Percentiles rank a stretch among this genome's conserved stretches.
Evolutionary conservation across 352 stramenopile species (phyloP).

Genomic region (Phytophthora litchii): DNA sequence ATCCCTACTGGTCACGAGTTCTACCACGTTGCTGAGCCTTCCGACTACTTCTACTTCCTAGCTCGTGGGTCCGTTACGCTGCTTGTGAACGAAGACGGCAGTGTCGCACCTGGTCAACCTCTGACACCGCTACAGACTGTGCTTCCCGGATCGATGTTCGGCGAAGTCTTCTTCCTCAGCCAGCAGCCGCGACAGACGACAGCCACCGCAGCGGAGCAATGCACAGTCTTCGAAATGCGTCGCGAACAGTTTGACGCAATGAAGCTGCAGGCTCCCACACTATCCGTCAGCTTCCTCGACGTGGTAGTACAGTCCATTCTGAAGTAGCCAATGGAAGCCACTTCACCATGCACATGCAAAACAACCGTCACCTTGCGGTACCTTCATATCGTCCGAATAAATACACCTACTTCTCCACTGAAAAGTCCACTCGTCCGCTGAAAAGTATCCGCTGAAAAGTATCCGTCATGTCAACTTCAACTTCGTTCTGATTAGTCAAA

Average conservation of each 20-base stretch:
- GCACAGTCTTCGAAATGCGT: constrained; percentile 67
- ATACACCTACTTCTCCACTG: too few relatives aligned
- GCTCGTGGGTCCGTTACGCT: constrained; percentile 66
- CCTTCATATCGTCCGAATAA: neutral
- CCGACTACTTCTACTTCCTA: constrained; percentile 73
- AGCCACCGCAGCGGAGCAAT: constrained; percentile 44
- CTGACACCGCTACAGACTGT: constrained; percentile 64
- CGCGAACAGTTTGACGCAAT: constrained; percentile 66
- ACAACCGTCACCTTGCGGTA: constrained; percentile 10
- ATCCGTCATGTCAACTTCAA: neutral
- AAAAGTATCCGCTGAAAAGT: too few relatives aligned
- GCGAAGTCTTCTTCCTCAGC: constrained; percentile 82
- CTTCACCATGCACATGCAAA: constrained; percentile 7
- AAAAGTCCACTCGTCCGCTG: too few relatives aligned
- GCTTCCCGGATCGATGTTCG: constrained; percentile 75
- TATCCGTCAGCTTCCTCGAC: constrained; percentile 74
- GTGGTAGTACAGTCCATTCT: constrained; percentile 78
- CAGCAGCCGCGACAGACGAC: constrained; percentile 56
- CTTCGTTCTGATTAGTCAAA: constrained; percentile 1
- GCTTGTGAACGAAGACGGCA: constrained; percentile 75
- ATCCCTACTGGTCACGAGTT: constrained; percentile 61
- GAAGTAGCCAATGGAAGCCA: constrained; percentile 23
- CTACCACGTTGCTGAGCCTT: constrained; percentile 59
- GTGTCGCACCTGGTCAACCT: constrained; percentile 38
- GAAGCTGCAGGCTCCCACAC: constrained; percentile 48